These are phyloP conservation scores for Calonectria honghensis DNA, from an alignment of 2,329 filamentous ascomycete species.

Conservation along the genomic window DNA sequence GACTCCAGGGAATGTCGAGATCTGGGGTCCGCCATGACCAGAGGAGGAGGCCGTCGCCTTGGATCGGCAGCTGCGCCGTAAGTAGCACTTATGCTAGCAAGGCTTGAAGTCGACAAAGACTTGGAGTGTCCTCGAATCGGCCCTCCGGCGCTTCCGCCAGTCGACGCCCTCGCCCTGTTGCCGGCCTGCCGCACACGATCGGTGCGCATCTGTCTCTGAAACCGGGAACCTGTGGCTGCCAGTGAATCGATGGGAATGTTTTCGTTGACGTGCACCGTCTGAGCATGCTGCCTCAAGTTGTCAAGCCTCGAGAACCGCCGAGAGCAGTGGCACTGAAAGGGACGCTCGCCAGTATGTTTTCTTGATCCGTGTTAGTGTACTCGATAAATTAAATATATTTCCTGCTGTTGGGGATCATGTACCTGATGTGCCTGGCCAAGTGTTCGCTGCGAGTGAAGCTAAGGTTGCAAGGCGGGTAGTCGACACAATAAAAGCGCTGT, in stretches of 20 bases:
- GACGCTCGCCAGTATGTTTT: constrained; percentile 97
- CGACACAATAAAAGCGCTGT: constrained; percentile 96
- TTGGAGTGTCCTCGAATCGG: constrained; percentile 89
- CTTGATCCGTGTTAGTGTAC: constrained; percentile 58
- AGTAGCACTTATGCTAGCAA: constrained; percentile 83
- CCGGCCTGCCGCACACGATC: constrained; percentile 86
- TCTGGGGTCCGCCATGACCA: constrained; percentile 88
- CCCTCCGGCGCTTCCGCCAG: constrained; percentile 82
- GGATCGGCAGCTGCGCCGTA: constrained; percentile 80
- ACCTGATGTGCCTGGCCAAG: constrained; percentile 94
- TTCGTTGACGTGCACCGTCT: constrained; percentile 98
- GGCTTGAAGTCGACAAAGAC: constrained; percentile 89
- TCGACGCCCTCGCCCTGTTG: constrained; percentile 84
- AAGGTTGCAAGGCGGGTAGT: constrained; percentile 93
- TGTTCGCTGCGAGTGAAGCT: constrained; percentile 98
- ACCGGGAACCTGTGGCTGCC: constrained; percentile 92
- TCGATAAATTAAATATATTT: background rate
- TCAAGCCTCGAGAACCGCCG: constrained; percentile 95
- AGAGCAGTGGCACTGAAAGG: constrained; percentile 96
- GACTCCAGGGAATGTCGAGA: constrained; percentile 81
- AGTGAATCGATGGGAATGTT: constrained; percentile 96
- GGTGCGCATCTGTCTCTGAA: constrained; percentile 92
- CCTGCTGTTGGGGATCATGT: constrained; percentile 48
- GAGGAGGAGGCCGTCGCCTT: constrained; percentile 84
- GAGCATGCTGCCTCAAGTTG: constrained; percentile 96